These are phyloP conservation scores for sorghum (Sorghum bicolor) DNA, from an alignment of 176 grass and related monocot species.

Conservation along the genomic window DNA sequence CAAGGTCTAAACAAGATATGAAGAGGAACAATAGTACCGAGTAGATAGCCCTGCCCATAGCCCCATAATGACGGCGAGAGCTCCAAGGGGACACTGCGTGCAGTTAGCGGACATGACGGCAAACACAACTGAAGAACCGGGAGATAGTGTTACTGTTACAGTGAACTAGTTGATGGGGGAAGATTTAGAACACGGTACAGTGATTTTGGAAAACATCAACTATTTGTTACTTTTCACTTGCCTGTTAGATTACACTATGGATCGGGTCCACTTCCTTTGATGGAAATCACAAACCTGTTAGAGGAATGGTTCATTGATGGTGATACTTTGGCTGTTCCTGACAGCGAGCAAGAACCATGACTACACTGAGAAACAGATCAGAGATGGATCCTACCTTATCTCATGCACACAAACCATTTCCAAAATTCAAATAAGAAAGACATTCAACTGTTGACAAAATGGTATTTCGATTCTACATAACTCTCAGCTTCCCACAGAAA, in stretches of 20 bases:
- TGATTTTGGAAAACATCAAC: not conserved
- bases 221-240: not conserved
- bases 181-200: not conserved
- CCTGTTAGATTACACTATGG: not conserved
- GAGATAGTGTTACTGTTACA: not conserved
- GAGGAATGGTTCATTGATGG: not conserved
- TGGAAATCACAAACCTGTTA: not conserved
- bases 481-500: conserved; percentile 93
- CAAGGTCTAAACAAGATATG: not conserved
- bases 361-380: not conserved
- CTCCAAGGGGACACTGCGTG: not conserved
- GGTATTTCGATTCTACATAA: conserved; percentile 91
- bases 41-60: too few species aligned
- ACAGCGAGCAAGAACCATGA: not conserved
- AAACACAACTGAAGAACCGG: not conserved
- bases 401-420: conserved; percentile 27
- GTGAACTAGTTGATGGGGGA: not conserved
- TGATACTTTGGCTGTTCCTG: not conserved
- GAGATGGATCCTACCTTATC: conserved; percentile 27
- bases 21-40: not conserved
- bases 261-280: not conserved
- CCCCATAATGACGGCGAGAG: not conserved
- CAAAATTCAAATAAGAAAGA: conserved; percentile 2
- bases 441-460: conserved; percentile 76
- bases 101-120: not conserved